These are phyloP conservation scores for Neurospora crassa DNA, from an alignment of 2,329 filamentous ascomycete species.

Conservation along the genomic window DNA sequence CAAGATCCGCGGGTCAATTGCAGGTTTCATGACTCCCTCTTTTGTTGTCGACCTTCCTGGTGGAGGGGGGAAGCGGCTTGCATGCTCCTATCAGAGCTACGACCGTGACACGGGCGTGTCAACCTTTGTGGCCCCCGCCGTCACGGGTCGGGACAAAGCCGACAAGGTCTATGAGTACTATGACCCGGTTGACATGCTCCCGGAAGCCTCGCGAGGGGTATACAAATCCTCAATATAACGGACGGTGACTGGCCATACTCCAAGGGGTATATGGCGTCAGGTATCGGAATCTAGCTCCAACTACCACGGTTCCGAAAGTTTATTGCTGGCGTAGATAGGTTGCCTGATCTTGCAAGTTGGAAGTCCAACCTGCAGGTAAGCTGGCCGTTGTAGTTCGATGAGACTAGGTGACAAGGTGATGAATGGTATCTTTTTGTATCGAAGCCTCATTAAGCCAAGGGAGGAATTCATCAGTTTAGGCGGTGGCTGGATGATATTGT, in stretches of 20 bases:
- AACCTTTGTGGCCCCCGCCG: slow-evolving; percentile 44
- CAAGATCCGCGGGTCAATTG: slow-evolving; percentile 48
- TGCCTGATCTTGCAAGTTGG: neutral
- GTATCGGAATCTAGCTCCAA: neutral
- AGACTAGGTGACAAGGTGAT: neutral
- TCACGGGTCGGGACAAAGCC: slow-evolving; percentile 35
- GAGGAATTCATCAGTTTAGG: neutral
- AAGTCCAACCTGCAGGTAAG: neutral
- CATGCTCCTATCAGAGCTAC: slow-evolving; percentile 42
- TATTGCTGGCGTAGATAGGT: neutral
- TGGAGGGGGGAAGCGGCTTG: slow-evolving; percentile 53
- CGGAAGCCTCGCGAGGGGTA: neutral
- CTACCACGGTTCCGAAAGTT: neutral
- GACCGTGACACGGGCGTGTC: slow-evolving; percentile 43
- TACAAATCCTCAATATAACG: neutral
- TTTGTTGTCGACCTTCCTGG: slow-evolving; percentile 56
- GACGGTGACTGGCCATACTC: neutral
- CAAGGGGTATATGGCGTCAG: neutral
- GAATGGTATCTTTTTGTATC: neutral
- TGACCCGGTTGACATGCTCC: slow-evolving; percentile 34
- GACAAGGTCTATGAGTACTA: slow-evolving; percentile 45
- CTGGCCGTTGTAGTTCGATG: neutral
- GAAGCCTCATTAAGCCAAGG: neutral
- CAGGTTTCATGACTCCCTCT: slow-evolving; percentile 52
- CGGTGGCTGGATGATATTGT: neutral